Percentiles rank a stretch among this genome's conserved stretches.
Evolutionary conservation across 2,329 filamentous ascomycete genomes (phyloP).

Genomic region (Trichoderma arundinaceum): DNA sequence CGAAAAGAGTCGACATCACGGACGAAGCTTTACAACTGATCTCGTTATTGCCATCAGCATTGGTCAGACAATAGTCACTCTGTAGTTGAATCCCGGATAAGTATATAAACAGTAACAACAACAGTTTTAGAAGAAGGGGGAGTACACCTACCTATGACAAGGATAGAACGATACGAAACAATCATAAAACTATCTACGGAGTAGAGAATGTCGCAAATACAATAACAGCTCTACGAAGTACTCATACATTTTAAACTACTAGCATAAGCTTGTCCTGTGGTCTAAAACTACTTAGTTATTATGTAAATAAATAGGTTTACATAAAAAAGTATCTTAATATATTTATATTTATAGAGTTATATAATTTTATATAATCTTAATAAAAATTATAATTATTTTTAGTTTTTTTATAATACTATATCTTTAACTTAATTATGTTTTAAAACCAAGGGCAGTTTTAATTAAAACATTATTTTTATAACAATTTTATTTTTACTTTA

Average conservation of each 20-base stretch:
- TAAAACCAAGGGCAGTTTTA: too few relatives aligned
- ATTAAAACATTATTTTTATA: too few relatives aligned
- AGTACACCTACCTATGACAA: background rate
- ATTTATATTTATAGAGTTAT: background rate
- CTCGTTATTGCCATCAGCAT: background rate
- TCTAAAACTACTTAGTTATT: background rate
- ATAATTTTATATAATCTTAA: background rate
- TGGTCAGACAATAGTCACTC: background rate
- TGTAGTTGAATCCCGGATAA: background rate
- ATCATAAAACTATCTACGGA: background rate
- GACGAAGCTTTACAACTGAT: background rate
- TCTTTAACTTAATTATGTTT: too few relatives aligned
- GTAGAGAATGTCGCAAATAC: background rate
- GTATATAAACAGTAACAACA: background rate
- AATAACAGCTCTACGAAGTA: too few relatives aligned
- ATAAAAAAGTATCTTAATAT: background rate
- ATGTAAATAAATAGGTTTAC: background rate
- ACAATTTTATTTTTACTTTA: too few relatives aligned
- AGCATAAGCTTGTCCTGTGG: too few relatives aligned
- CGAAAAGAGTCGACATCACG: constrained; percentile 14
- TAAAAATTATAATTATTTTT: background rate
- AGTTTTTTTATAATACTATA: background rate
- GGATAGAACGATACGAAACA: background rate
- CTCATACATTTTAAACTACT: too few relatives aligned
- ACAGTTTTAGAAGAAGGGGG: background rate